These are phyloP conservation scores for Crucibulum parvulum DNA, from an alignment of 1,284 basidiomycete genomes.

Conservation along the genomic window DNA sequence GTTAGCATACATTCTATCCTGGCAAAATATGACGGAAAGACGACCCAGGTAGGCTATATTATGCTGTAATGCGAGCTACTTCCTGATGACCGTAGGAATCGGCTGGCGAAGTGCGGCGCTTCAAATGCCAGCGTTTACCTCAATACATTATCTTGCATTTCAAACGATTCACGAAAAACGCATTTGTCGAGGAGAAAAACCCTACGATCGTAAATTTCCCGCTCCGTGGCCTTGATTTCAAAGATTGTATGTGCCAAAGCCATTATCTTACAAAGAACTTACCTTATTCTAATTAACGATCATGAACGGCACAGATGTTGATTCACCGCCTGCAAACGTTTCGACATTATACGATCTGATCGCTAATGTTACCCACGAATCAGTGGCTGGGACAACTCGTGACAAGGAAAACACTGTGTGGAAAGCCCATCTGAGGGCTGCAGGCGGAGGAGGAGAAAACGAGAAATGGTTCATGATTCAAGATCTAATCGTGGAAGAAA, in stretches of 20 bases:
- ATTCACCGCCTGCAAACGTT: constrained; percentile 64
- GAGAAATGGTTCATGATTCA: constrained; percentile 99
- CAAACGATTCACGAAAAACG: constrained; percentile 98
- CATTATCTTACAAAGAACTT: constrained; percentile 13
- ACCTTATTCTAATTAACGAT: constrained; percentile 14
- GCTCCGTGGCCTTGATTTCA: constrained; percentile 89
- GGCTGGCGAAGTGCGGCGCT: constrained; percentile 85
- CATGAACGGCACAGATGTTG: constrained; percentile 66
- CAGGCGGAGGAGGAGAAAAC: constrained; percentile 77
- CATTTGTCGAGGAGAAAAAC: constrained; percentile 98
- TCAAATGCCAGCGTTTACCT: constrained; percentile 89
- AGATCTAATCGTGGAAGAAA: constrained; percentile 96
- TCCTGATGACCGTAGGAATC: constrained; percentile 66
- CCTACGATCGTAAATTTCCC: constrained; percentile 99
- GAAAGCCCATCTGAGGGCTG: constrained; percentile 90
- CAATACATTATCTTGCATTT: constrained; percentile 95
- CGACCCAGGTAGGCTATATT: constrained; percentile 72
- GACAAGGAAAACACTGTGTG: constrained; percentile 89
- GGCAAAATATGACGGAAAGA: constrained; percentile 95
- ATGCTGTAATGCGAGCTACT: constrained; percentile 12
- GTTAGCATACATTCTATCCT: constrained; percentile 91
- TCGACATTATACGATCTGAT: constrained; percentile 91
- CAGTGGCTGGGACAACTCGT: constrained; percentile 90
- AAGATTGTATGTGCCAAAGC: constrained; percentile 72
- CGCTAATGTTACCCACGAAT: constrained; percentile 95